A percentile compares a stretch with the other conserved stretches of the same genome.
Evolutionary conservation across 805 yeast genomes (phyloP).

Genomic region (Pichia heedii): DNA sequence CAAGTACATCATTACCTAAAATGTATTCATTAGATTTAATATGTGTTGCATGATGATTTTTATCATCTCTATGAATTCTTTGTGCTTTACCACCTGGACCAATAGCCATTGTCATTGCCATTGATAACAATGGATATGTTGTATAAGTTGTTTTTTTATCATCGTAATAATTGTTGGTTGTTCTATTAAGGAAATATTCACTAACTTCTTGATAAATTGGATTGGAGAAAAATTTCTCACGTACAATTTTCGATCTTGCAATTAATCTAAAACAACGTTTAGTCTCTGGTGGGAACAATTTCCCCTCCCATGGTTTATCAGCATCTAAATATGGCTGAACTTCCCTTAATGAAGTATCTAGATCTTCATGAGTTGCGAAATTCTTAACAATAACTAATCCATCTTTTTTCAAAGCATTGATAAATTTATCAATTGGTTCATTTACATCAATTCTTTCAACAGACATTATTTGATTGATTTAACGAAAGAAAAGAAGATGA

Average conservation of each 20-base stretch:
- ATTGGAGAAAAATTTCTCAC: constrained; percentile 13
- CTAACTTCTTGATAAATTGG: constrained; percentile 8
- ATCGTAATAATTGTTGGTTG: constrained; percentile 11
- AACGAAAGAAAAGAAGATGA: no score
- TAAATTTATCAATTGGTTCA: constrained; percentile 7
- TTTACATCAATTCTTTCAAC: constrained; percentile 8
- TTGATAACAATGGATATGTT: constrained; percentile 12
- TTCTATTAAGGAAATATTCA: constrained; percentile 8
- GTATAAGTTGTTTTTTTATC: constrained; percentile 11
- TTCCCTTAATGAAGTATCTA: constrained; percentile 12
- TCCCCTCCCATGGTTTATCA: constrained; percentile 19
- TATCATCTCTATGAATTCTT: constrained; percentile 18
- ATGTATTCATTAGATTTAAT: constrained; percentile 9
- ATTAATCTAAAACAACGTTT: constrained; percentile 14
- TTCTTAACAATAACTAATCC: constrained; percentile 9
- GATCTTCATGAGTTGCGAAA: constrained; percentile 10
- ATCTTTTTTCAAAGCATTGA: constrained; percentile 10
- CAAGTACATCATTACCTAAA: constrained; percentile 13
- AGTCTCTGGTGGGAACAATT: constrained; percentile 19
- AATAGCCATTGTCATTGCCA: constrained; percentile 14
- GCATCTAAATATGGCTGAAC: constrained; percentile 15
- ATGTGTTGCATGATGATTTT: constrained; percentile 16
- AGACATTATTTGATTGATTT: no score
- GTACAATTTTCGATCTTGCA: constrained; percentile 14
- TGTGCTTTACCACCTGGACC: constrained; percentile 19